Percentiles rank a stretch among this genome's conserved stretches.
Evolutionary conservation across 495 filamentous ascomycete genomes (phyloP).

Genomic region (Jackrogersella minutella): DNA sequence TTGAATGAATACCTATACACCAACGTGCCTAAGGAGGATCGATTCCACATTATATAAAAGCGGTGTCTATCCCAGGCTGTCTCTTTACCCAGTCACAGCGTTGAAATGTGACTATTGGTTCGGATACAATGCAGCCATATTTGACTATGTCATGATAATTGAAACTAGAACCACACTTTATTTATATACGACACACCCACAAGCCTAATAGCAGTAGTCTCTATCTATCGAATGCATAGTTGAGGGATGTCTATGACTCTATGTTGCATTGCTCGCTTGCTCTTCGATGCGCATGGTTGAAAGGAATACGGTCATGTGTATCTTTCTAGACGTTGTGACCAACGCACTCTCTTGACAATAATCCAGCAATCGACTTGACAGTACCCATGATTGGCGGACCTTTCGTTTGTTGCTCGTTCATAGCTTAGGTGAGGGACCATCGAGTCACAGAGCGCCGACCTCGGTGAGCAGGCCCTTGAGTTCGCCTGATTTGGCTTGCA

Average conservation of each 20-base stretch:
- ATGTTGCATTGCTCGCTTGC: neutral
- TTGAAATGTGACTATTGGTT: neutral
- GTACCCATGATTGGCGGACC: neutral
- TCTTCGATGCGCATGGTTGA: neutral
- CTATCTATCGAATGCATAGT: neutral
- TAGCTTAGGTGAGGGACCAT: conserved; percentile 14
- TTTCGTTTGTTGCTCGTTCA: conserved; percentile 3
- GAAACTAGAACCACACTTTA: neutral
- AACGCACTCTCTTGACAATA: neutral
- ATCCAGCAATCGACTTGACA: neutral
- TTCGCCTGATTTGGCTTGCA: conserved; percentile 67
- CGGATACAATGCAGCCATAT: neutral
- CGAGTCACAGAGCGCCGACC: conserved; percentile 50
- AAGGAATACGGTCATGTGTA: neutral
- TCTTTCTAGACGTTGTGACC: neutral
- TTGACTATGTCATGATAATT: too few species aligned
- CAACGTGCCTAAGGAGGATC: too few species aligned
- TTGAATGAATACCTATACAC: too few species aligned
- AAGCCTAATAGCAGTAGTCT: neutral
- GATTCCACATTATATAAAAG: too few species aligned
- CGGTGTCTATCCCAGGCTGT: neutral
- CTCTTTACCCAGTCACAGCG: neutral
- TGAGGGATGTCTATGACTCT: neutral
- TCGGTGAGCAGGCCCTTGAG: conserved; percentile 52
- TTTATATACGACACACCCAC: neutral